These are phyloP conservation scores for Solanum pennellii DNA, from an alignment of 257 asterid genomes.

Conservation along the genomic window DNA sequence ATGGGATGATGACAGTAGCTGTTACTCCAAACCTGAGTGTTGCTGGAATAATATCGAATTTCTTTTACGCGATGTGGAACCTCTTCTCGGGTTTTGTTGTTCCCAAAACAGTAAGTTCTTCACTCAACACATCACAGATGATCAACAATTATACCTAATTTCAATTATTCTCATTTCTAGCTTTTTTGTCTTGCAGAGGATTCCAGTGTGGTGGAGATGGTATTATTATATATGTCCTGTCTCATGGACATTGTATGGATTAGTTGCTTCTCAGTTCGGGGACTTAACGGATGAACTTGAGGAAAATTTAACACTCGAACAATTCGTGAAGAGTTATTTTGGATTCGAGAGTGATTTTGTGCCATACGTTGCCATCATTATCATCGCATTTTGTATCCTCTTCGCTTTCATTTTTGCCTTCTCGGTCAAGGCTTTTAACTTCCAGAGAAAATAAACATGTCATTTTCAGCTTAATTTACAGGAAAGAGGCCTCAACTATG, in stretches of 20 bases:
- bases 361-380: neutral
- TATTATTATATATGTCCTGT: neutral
- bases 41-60: constrained; percentile 2
- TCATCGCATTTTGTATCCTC: neutral
- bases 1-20: constrained; percentile 18
- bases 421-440: neutral
- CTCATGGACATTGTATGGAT: neutral
- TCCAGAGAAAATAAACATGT: neutral
- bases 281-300: neutral
- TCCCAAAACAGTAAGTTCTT: neutral
- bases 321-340: neutral
- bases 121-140: neutral
- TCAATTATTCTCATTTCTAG: neutral
- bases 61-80: neutral
- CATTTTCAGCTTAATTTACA: neutral
- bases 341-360: neutral
- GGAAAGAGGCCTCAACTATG: neutral
- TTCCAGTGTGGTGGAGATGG: neutral
- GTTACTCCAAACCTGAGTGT: constrained; percentile 35
- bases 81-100: neutral
- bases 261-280: neutral
- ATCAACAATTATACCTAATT: neutral
- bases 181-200: neutral
- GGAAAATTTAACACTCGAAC: neutral
- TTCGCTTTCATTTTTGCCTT: neutral